phyloP scores from a whole-genome alignment of 345 rosid genomes.

The Arabidopsis arenosa region DNA sequence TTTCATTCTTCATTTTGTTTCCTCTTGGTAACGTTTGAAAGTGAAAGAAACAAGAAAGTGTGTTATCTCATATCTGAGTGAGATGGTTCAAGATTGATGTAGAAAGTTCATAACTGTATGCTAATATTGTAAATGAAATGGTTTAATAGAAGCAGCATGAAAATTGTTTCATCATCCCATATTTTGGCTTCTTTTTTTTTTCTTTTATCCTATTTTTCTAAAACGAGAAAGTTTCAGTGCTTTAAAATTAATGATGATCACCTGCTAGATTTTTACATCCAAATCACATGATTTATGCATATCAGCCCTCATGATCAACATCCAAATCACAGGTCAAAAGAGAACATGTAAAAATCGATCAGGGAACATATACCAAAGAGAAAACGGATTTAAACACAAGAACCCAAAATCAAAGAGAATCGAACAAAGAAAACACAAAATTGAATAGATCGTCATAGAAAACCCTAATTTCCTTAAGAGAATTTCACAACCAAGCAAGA shows the following conservation, averaged over 20 bases:
- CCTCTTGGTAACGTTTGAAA: not conserved
- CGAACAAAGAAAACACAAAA: not conserved
- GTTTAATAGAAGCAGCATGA: not conserved
- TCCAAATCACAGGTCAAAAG: not conserved
- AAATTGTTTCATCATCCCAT: slow-evolving; percentile 8
- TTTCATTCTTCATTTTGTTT: not conserved
- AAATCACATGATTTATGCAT: slow-evolving; percentile 44
- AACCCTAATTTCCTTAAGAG: not conserved
- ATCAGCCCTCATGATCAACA: slow-evolving; percentile 42
- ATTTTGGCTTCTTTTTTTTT: not conserved
- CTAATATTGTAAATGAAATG: not conserved
- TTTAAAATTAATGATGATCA: slow-evolving; percentile 3
- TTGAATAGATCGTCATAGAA: not conserved
- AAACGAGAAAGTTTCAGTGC: slow-evolving; percentile 31
- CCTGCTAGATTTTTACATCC: not conserved
- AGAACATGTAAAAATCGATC: too few species aligned
- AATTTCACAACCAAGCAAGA: not conserved
- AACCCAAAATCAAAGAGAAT: not conserved
- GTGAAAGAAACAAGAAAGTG: not conserved
- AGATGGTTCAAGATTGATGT: too few species aligned
- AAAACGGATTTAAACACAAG: not conserved
- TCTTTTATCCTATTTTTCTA: not conserved
- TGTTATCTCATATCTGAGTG: too few species aligned
- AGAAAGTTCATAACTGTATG: too few species aligned
- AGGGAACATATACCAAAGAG: not conserved